Evolutionary conservation across 768 basidiomycete genomes (phyloP), one percentile per base, ranked within the genome.

Genomic region (Boletellus ananas): DNA sequence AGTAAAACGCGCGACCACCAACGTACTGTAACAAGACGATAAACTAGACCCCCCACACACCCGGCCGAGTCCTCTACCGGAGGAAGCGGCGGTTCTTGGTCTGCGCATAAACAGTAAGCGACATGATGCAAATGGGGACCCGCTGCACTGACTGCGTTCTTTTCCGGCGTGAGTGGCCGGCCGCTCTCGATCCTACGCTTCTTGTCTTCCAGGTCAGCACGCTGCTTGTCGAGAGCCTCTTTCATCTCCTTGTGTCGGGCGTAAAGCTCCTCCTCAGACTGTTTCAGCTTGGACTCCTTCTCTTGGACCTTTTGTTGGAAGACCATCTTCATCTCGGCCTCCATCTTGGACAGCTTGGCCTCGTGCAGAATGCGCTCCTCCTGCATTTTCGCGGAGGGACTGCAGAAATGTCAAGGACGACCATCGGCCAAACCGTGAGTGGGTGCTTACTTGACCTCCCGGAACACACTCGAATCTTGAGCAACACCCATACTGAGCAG

Each of bases 251-350:
- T 87, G 78, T 99, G 96, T 52, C 95, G 85, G 51, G 94, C 89
- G 67, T 99, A 99, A 16, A 99, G 81, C 75, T 98, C 96, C 74
- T 98, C 96, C 73, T 99, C 96, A 46, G 89, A 92, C 71, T 98
- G 96, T 76, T 97, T 97, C 68, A 99, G 80, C 73, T 98, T 98
- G 57, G 92, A 83, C 69, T 99, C 96, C 78, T 99, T 98, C 70
- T 99, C 96, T 69, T 94, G 92, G 48, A 99, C 96, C 72, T 99
- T 99, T 73, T 98, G 96, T 68, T 94, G 94, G 93, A 99, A 99
- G 61, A 99, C 96, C 91, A 95, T 93, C 84, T 97, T 98, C 96
- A 99, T 99, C 79, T 98, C 96, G 49, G 94, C 90, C 75, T 99
- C 96, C 87, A 97, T 97, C 84, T 99, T 99, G 49, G 91, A 83